Evolutionary conservation across 1,284 basidiomycete species (phyloP).

Genomic region (Ganoderma resinaceum): DNA sequence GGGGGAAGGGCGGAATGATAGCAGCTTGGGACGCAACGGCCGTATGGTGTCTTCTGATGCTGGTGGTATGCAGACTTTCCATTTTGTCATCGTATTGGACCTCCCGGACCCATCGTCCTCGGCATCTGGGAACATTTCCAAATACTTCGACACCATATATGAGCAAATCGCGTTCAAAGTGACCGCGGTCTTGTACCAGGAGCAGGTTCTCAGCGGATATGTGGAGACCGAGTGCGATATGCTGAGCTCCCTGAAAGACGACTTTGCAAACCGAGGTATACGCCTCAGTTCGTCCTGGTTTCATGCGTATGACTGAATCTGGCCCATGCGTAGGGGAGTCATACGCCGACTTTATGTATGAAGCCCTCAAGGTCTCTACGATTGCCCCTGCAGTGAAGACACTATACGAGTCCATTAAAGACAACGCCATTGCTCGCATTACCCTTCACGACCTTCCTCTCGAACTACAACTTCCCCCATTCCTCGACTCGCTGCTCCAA

Average conservation of each 20-base stretch:
- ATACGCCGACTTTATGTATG: conserved; percentile 59
- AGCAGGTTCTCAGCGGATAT: conserved; percentile 85
- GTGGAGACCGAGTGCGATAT: conserved; percentile 80
- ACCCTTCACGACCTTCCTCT: conserved; percentile 79
- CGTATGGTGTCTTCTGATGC: background rate
- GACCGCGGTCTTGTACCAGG: conserved; percentile 88
- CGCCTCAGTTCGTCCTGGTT: conserved; percentile 1
- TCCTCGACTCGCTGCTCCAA: conserved; percentile 72
- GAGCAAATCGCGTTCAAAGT: conserved; percentile 88
- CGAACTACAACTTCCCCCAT: conserved; percentile 84
- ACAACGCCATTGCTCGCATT: conserved; percentile 74
- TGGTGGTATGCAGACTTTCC: conserved; percentile 81
- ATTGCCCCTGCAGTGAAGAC: conserved; percentile 79
- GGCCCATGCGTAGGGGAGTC: conserved; percentile 52
- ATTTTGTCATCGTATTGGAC: conserved; percentile 89
- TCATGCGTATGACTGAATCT: conserved; percentile 1
- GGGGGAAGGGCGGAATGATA: conserved; percentile 7
- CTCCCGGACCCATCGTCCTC: conserved; percentile 88
- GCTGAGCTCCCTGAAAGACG: conserved; percentile 74
- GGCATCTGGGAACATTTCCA: conserved; percentile 73
- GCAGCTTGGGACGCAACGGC: conserved; percentile 25
- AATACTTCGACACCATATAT: conserved; percentile 87
- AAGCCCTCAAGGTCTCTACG: conserved; percentile 71
- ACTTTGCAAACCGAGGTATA: conserved; percentile 65
- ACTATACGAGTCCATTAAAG: conserved; percentile 79